These are phyloP conservation scores for Balansia obtecta DNA, from an alignment of 2,329 filamentous ascomycete genomes.

Conservation along the genomic window DNA sequence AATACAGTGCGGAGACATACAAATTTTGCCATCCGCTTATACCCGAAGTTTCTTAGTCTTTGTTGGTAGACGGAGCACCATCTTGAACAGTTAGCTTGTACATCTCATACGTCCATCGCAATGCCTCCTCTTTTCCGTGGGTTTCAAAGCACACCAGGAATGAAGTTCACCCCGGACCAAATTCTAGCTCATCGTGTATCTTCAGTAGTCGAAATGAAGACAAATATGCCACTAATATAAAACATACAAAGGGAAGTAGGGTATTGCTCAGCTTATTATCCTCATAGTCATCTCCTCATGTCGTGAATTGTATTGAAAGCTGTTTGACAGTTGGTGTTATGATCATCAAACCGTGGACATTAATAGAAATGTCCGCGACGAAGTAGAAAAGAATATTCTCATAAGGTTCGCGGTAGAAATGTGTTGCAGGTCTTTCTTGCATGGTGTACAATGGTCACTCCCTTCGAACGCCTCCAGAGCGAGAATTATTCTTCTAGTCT, in stretches of 20 bases:
- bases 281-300: conserved; percentile 9
- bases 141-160: neutral
- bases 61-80: neutral
- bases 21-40: neutral
- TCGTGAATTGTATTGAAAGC: conserved; percentile 7
- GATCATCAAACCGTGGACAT: neutral
- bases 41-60: neutral
- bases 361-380: neutral
- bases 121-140: neutral
- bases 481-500: conserved; percentile 19
- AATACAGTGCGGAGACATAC: neutral
- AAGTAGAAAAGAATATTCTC: neutral
- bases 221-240: neutral
- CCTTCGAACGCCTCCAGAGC: neutral
- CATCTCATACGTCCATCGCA: neutral
- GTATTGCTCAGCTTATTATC: conserved; percentile 6
- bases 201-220: neutral
- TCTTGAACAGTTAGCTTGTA: neutral
- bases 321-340: conserved; percentile 9
- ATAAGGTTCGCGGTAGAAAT: neutral
- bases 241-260: conserved; percentile 8
- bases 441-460: neutral
- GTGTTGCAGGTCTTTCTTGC: neutral
- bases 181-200: conserved; percentile 1
- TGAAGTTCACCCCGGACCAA: neutral